These are phyloP conservation scores for Fistulina hepatica DNA, from an alignment of 1,284 basidiomycete genomes.

Conservation along the genomic window DNA sequence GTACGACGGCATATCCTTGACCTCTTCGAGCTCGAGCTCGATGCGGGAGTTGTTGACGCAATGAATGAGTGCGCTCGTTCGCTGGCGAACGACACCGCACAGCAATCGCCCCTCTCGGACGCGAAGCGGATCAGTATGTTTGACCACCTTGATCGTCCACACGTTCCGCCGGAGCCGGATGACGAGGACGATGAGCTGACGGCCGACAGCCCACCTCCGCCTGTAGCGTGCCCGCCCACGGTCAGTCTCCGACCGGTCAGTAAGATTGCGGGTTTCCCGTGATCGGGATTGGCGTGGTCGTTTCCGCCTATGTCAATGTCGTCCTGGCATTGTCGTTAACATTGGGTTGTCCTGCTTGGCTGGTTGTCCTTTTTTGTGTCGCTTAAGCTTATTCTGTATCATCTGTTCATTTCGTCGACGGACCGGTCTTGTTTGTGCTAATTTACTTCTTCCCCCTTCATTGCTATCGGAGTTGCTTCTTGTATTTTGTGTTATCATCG, in stretches of 20 bases:
- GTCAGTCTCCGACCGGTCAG: constrained; percentile 49
- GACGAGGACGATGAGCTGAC: constrained; percentile 48
- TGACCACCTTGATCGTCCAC: constrained; percentile 35
- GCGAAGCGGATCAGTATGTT: constrained; percentile 49
- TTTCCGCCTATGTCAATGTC: no score
- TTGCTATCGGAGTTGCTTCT: no score
- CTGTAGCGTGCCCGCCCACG: constrained; percentile 35
- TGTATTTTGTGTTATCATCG: no score
- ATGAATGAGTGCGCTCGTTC: constrained; percentile 39
- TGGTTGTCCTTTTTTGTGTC: no score
- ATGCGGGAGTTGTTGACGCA: constrained; percentile 42
- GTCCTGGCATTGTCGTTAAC: no score
- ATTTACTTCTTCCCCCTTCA: no score
- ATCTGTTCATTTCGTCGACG: no score
- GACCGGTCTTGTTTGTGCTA: no score
- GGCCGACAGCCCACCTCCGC: constrained; percentile 24
- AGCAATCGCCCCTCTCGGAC: constrained; percentile 36
- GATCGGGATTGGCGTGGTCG: no score
- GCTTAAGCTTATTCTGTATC: no score
- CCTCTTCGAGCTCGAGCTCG: constrained; percentile 76
- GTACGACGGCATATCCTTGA: constrained; percentile 90
- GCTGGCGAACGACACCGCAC: constrained; percentile 39
- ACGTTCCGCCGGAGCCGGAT: constrained; percentile 47
- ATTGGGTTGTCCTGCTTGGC: no score
- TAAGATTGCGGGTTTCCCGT: constrained; percentile 59